Evolutionary conservation across 2,329 filamentous ascomycete species (phyloP), one percentile per base, ranked within the genome.

Genomic region (Phialocephala sp.): DNA sequence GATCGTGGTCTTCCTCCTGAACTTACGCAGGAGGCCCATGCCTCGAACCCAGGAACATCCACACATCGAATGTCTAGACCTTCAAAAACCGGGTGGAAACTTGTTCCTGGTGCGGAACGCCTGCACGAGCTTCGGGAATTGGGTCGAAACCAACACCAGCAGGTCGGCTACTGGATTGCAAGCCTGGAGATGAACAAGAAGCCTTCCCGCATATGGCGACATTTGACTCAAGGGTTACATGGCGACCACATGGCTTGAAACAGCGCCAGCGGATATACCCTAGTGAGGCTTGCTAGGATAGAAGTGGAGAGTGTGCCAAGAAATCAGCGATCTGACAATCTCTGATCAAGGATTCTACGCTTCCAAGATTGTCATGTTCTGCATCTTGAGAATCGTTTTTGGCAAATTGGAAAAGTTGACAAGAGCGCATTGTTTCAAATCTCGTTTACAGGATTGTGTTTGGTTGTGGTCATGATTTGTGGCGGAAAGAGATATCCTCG

Each of bases 251-350:
- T 22, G 15, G 32, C 9, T 54, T 59, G 41, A 63, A 58, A 63
- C 61, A 9, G 37, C 52, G 27, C 27, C 41, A 24, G 15, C 20
- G 52, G 52, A 35, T 22, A 14, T 11, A 50, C 22, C 54, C 41
- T 50, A 58, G 41, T 41, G 12, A 27, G 12, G 37, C 2, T 32
- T 35, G 50, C 47, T 41, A 27, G 61, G 37, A 50, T 47, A 14
- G 8, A 24, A 57, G 32, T 22, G 55, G 55, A 22, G 36, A 57
- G 4, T 24, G n/a, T 1, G 9, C 37, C 36, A n/a, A 59, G 35
- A 6, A 54, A 59, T 63, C 41, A 37, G 61, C 61, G 18, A 63
- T 63, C 54, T 63, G 61, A 58, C 36, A 56, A 63, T 47, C 45
- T 36, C 50, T 32, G n/a, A 27, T 50, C 20, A 20, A 22, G 3